Evolutionary conservation across 2,329 filamentous ascomycete species (phyloP), one percentile per base, ranked within the genome.

Genomic region (Bipolaris sorokiniana): DNA sequence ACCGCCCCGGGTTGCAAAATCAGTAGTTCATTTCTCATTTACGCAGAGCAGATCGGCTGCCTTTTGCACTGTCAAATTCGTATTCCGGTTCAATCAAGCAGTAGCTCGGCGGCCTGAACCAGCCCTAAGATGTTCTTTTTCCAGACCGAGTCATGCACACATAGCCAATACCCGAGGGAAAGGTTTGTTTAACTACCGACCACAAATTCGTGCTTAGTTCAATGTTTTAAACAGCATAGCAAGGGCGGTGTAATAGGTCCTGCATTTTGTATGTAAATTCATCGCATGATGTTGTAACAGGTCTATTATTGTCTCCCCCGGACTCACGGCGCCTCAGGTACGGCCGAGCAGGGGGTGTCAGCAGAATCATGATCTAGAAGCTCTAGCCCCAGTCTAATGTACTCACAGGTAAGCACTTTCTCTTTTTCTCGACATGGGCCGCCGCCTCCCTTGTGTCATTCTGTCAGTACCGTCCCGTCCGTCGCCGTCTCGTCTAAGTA

Each of bases 391-490:
- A 9, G 28, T 36, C 38, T 36, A 36, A 34, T 36, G 13, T 44
- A 31, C 28, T 31, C 5, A 4, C 28, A 31, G 28, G 28, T 31
- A 44, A 51, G 48, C 48, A 45, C n/a, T 22, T 13, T 18, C 23
- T 41, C 33, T 33, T 11, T 13, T 16, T 41, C 38, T 22, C 26
- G 44, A 47, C 42, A 36, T 56, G 48, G 47, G 23, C 28, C 40
- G 11, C 23, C 23, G 33, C 38, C 47, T 38, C 31, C 18, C 22
- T 15, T 33, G 20, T 22, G 18, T 26, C 46, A 20, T 28, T 20
- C 51, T 55, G 52, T 42, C 33, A 31, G 22, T 20, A 16, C 34
- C 38, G 33, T 50, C 3, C 23, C 3, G 40, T 10, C 31, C 13
- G 10, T 37, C 16, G 16, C 28, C 9, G 18, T 48, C 22, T 37